Base-by-base conservation (phyloP, 208 protist genomes). In the Crithidia brevicula region DNA sequence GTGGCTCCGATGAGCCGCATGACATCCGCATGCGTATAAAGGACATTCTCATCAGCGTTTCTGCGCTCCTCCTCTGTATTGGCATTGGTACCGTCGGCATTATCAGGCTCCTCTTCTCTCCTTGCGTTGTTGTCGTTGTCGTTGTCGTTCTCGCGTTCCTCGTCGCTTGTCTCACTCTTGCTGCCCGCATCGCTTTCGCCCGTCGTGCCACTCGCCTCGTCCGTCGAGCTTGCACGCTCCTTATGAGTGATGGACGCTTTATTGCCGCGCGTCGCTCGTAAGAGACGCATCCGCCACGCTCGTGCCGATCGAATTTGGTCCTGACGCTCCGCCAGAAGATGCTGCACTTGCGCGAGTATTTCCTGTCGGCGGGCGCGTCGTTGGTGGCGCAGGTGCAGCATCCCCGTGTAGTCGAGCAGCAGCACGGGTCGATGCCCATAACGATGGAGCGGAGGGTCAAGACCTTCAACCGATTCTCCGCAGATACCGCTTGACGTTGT, bases 341-440 rank as follows among this genome's bases (percentile, higher is more conserved):
- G 3, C 5, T 36, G 22, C 18, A 61, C 18, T 7, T 51, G 31
- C 2, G 15, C 34, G 11, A 72, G 25, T 18, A 76, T 59, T 57
- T 53, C 63, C 22, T 5, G 18, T 1, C 33, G 31, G 15, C 64
- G 74, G 53, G 28, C 42, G 4, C 52, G 65, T 31, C 45, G 67
- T 3, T 59, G 47, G 8, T 25, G 27, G 3, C 53, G 74, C 25
- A 59, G 34, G n/a, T 50, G 46, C 16, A 71, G 34, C 15, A 33
- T 28, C 10, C 46, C 46, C 0, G 74, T 80, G 74, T 54, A 80
- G 50, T 80, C 74, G 7, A 80, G 47, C n/a, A 80, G 38, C 13
- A 80, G 50, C 28, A 80, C 67, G 1, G 74, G 74, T 2, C 57
- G 45, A 22, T 62, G 10, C 28, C 60, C 69, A 53, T 74, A 67